Evolutionary conservation across 2,329 filamentous ascomycete genomes (phyloP).

Genomic region (Fonsecaea pugnacius): DNA sequence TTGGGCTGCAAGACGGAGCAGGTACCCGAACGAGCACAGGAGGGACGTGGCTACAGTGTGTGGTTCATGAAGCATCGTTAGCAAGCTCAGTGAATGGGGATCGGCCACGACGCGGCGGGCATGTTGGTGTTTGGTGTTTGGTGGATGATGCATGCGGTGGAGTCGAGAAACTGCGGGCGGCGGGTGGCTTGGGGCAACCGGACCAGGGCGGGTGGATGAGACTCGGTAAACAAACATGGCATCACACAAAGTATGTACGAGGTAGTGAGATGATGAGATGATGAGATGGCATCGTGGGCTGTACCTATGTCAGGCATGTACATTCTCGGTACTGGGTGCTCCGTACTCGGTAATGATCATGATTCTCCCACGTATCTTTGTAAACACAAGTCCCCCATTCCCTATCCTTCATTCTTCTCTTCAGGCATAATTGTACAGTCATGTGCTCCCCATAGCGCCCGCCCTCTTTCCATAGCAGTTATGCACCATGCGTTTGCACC

Average conservation of each 20-base stretch:
- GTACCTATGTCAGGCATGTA: too few relatives aligned
- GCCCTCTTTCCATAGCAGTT: too few relatives aligned
- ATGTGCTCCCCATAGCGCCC: not conserved
- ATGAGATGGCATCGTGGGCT: not conserved
- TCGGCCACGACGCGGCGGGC: constrained; percentile 20
- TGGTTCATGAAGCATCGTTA: constrained; percentile 14
- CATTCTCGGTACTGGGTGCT: too few relatives aligned
- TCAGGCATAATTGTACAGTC: constrained; percentile 4
- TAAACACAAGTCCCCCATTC: too few relatives aligned
- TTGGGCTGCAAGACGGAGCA: constrained; percentile 21
- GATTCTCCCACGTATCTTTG: too few relatives aligned
- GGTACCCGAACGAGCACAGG: constrained; percentile 2
- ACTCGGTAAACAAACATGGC: constrained; percentile 1
- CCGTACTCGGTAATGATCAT: too few relatives aligned
- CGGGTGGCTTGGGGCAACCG: constrained; percentile 19
- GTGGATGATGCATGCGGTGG: constrained; percentile 14
- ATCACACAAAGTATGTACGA: too few relatives aligned
- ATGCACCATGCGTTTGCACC: not conserved
- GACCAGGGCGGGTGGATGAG: not conserved
- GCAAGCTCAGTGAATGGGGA: constrained; percentile 19
- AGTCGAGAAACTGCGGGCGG: not conserved
- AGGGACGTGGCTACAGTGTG: constrained; percentile 15
- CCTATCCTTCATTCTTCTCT: not conserved
- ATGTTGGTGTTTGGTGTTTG: constrained; percentile 12
- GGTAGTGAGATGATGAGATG: too few relatives aligned